Conservation (phyloP, 169 alveolate genomes). For the Amoebophrya sp. region DNA sequence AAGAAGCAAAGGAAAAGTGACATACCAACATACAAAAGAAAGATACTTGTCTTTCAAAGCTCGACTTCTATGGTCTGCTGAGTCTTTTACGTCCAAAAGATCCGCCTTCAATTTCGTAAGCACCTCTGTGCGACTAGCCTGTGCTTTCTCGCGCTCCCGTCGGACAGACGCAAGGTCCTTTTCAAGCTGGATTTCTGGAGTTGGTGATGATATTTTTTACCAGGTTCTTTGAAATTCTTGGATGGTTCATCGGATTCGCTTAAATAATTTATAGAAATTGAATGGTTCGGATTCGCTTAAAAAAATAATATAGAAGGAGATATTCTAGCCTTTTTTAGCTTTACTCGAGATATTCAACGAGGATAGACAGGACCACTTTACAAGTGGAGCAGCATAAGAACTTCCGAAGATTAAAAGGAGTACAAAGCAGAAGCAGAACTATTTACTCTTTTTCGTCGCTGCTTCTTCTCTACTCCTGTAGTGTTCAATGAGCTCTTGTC, state of each 20-base stretch:
- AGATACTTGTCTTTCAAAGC: background rate
- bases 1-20: background rate
- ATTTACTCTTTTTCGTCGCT: background rate
- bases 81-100: conserved; percentile 11
- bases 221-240: too few relatives aligned
- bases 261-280: too few relatives aligned
- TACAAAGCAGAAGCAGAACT: too few relatives aligned
- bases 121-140: background rate
- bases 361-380: too few relatives aligned
- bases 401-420: too few relatives aligned
- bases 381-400: too few relatives aligned
- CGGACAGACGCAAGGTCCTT: background rate
- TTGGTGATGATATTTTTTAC: too few relatives aligned
- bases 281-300: too few relatives aligned
- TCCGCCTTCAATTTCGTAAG: conserved; percentile 20
- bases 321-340: too few relatives aligned
- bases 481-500: conserved; percentile 29
- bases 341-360: too few relatives aligned
- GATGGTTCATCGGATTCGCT: too few relatives aligned
- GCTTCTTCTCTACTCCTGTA: background rate
- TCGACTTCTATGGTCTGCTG: background rate
- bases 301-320: too few relatives aligned
- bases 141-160: conserved; percentile 13
- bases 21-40: background rate
- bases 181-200: conserved; percentile 23